Base-by-base conservation (phyloP, 1,139 yeast species). In the Taphrina betulina region DNA sequence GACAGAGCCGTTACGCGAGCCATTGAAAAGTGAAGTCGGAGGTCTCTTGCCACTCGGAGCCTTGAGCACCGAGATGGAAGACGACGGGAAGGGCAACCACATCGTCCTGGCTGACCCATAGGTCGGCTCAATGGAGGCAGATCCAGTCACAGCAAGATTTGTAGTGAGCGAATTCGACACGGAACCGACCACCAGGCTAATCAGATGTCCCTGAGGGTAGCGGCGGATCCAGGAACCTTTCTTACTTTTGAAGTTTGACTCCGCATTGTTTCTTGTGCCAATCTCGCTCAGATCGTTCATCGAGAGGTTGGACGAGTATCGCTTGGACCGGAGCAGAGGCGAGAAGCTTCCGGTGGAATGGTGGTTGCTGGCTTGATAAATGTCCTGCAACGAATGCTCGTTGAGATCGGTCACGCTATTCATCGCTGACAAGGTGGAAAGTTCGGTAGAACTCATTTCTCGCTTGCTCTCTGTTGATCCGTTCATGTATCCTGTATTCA, bases 51-150 rank as follows among this genome's bases (percentile, higher is more conserved):
- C n/a, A n/a, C n/a, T n/a, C n/a, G n/a, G n/a, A n/a, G n/a, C n/a
- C n/a, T n/a, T n/a, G n/a, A n/a, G n/a, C n/a, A n/a, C n/a, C n/a
- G n/a, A n/a, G n/a, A n/a, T n/a, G n/a, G n/a, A n/a, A n/a, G n/a
- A n/a, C n/a, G n/a, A n/a, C n/a, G n/a, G n/a, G n/a, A n/a, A n/a
- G n/a, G n/a, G n/a, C n/a, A n/a, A n/a, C 37, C 36, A 50, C 2
- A 50, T 23, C 29, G 46, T 24, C 16, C 41, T 16, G 4, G 54
- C 54, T 17, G 22, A 12, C n/a, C 46, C 46, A 29, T 40, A 50
- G 2, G 17, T 19, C 20, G 33, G 38, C 16, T 22, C 22, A 17
- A 24, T 17, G 7, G 17, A 16, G 7, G 46, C 16, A 8, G 24
- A 29, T 10, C 20, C 22, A 7, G 31, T 40, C 8, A 50, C 8